Base-by-base conservation (phyloP, 73 alveolate species). In the Uronychia binucleata region DNA sequence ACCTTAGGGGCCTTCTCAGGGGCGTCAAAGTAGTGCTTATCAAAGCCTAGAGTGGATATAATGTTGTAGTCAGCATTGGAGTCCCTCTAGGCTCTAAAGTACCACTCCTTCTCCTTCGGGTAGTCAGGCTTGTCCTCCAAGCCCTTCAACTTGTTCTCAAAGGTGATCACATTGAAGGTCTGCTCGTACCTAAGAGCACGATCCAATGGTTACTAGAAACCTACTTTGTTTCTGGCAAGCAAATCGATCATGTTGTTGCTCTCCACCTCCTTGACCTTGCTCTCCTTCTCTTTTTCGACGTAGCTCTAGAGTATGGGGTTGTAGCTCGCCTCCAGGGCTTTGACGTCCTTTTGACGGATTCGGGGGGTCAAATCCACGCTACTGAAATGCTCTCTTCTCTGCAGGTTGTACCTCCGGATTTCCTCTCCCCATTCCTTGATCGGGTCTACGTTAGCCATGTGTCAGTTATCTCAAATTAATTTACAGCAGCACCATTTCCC, bases 111-210 rank as follows among this genome's bases (percentile, higher is more conserved):
- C 31, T 85, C 91, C 77, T 76, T 90, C 30, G 99, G 99, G 86
- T 96, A 95, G 90, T 94, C 96, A 1, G 98, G 98, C 26, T 93
- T 85, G 59, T 80, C 81, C 84, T 96, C 99, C 33, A 96, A 90
- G 1, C 99, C 99, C 90, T 92, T 97, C 33, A 97, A 89, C 84
- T 96, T 93, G 81, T 95, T 93, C 35, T 97, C 96, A 33, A 97
- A 89, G 87, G 91, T 97, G 26, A 97, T 92, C 33, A 97, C 94
- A 86, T 95, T 94, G 86, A 75, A 97, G 28, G 98, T 95, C 91
- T 97, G 98, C 82, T 97, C 99, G 33, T 89, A 90, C 60, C 97
- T 80, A 11, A 97, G 83, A 33, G 96, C 96, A 58, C 97, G 83
- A 78, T 97, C 99, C 67, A 11, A 46, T 46, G 5, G 67, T 46